phyloP scores from a whole-genome alignment of 2,329 filamentous ascomycete genomes.

The Monilinia vaccinii-corymbosi region DNA sequence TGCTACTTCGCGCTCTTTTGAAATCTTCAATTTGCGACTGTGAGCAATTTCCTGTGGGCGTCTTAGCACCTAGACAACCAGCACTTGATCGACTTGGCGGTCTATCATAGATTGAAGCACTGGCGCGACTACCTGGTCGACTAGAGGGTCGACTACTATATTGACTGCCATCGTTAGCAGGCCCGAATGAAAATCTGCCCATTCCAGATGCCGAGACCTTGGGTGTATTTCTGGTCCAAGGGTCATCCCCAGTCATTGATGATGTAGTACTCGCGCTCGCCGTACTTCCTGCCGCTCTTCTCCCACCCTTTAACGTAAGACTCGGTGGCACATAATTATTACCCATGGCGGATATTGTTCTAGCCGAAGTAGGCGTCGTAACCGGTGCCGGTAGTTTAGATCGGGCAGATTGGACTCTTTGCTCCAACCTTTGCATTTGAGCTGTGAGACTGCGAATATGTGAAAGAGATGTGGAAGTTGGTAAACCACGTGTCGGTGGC shows the following conservation, averaged over 20 bases:
- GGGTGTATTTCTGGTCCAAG: conserved; percentile 41
- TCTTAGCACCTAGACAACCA: conserved; percentile 27
- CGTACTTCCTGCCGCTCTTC: conserved; percentile 50
- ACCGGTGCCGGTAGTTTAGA: conserved; percentile 83
- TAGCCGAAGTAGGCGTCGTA: conserved; percentile 70
- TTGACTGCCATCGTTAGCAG: conserved; percentile 30
- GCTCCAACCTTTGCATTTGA: conserved; percentile 94
- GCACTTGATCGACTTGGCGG: conserved; percentile 24
- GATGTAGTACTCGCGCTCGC: conserved; percentile 19
- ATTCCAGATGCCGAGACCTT: conserved; percentile 54
- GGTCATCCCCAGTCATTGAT: conserved; percentile 24
- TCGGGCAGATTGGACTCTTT: conserved; percentile 80
- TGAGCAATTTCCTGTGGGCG: conserved; percentile 29
- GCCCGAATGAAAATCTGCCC: conserved; percentile 54
- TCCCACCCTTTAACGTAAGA: conserved; percentile 58
- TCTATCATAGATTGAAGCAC: conserved; percentile 23
- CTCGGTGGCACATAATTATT: conserved; percentile 42
- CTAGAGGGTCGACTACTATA: conserved; percentile 22
- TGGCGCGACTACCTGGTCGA: conserved; percentile 26
- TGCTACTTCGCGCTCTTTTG: conserved; percentile 26
- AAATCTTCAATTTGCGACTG: conserved; percentile 26
- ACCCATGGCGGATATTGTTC: conserved; percentile 35
- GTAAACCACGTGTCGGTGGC: conserved; percentile 34
- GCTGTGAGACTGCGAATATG: conserved; percentile 91
- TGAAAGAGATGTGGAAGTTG: conserved; percentile 63